Percentiles rank a stretch among this genome's conserved stretches.
phyloP scores from a whole-genome alignment of 768 basidiomycete species.

The Trametes coccinea region DNA sequence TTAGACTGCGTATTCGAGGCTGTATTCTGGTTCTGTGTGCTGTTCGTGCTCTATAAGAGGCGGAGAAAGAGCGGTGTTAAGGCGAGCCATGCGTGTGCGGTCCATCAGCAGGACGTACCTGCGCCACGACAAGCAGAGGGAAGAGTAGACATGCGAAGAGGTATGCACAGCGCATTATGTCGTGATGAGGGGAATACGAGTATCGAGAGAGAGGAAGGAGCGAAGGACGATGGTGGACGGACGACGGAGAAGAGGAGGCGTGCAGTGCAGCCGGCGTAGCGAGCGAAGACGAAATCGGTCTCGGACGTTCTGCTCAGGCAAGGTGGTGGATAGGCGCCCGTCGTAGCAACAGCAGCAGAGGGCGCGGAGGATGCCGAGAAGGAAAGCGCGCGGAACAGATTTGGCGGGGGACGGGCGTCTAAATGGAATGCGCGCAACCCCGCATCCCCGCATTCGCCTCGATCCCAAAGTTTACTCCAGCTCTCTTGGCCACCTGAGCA shows the following conservation, averaged over 20 bases:
- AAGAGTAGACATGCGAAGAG: constrained; percentile 34
- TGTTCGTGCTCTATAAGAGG: constrained; percentile 5
- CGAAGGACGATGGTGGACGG: constrained; percentile 1
- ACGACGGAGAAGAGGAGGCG: not conserved
- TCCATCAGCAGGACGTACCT: constrained; percentile 28
- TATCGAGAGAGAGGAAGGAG: constrained; percentile 2
- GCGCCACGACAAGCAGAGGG: constrained; percentile 44
- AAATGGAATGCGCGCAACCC: constrained; percentile 9
- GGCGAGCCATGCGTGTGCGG: not conserved
- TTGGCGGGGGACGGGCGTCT: constrained; percentile 1
- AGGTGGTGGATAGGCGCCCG: not conserved
- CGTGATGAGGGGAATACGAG: not conserved
- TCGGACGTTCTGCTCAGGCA: constrained; percentile 12
- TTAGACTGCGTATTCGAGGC: not conserved
- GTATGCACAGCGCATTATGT: constrained; percentile 17
- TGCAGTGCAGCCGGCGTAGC: not conserved
- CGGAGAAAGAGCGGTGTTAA: constrained; percentile 23
- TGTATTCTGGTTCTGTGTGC: constrained; percentile 1
- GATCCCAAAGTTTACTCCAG: not conserved
- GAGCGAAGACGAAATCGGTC: not conserved
- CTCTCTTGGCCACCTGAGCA: constrained; percentile 9
- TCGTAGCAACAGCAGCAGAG: not conserved
- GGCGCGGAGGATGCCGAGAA: constrained; percentile 5
- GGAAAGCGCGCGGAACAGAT: constrained; percentile 6
- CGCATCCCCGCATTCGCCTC: constrained; percentile 4